Evolutionary conservation across 805 yeast species (phyloP).

Genomic region (Myxozyma udenii): DNA sequence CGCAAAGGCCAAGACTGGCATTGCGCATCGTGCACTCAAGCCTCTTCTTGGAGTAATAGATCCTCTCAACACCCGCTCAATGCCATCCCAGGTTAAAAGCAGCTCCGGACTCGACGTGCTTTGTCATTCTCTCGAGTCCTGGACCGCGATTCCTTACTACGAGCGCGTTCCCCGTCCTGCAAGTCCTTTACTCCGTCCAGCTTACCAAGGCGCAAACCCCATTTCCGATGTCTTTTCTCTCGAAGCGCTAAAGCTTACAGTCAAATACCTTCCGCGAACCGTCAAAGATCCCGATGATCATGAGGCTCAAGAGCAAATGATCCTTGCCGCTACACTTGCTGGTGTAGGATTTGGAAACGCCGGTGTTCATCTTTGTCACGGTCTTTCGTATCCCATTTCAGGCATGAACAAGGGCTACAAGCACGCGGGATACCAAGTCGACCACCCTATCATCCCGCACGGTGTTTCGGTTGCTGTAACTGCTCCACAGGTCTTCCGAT

Average conservation of each 20-base stretch:
- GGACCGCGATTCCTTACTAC: conserved; percentile 45
- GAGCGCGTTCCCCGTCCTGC: conserved; percentile 42
- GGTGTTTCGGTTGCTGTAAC: conserved; percentile 48
- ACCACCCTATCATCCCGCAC: conserved; percentile 45
- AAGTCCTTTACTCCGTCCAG: conserved; percentile 41
- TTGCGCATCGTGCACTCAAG: conserved; percentile 44
- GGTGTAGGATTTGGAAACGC: conserved; percentile 50
- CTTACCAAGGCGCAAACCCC: conserved; percentile 47
- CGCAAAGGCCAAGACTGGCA: conserved; percentile 45
- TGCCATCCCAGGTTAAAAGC: conserved; percentile 45
- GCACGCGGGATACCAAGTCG: conserved; percentile 42
- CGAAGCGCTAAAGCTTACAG: conserved; percentile 43
- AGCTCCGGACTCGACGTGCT: conserved; percentile 47
- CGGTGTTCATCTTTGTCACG: conserved; percentile 46
- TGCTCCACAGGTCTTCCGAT: conserved; percentile 45
- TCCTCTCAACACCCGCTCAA: conserved; percentile 42
- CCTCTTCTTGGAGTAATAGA: conserved; percentile 47
- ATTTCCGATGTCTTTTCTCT: conserved; percentile 46
- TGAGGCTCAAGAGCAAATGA: conserved; percentile 45
- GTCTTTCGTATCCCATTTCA: conserved; percentile 43
- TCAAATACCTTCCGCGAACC: conserved; percentile 43
- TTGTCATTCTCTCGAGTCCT: conserved; percentile 48
- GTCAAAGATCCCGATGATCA: conserved; percentile 43
- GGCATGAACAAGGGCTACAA: conserved; percentile 41
- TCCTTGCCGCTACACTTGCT: conserved; percentile 47